phyloP scores from a whole-genome alignment of 192 early-diverging fungal genomes.

The Oehlia diaphana region DNA sequence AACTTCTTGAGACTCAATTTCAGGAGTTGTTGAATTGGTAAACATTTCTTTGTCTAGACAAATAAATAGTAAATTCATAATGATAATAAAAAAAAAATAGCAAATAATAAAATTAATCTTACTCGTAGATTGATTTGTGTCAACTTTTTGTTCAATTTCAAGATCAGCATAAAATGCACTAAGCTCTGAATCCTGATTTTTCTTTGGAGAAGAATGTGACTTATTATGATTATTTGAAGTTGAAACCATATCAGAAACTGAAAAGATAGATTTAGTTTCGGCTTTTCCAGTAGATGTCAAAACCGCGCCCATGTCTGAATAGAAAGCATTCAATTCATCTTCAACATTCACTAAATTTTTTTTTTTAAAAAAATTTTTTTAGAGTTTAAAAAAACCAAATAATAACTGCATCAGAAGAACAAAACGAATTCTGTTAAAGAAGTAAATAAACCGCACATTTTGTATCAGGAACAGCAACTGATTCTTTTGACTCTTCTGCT shows the following conservation, averaged over 20 bases:
- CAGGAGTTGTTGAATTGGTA: not conserved
- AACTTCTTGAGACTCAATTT: not conserved
- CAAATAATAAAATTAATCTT: not conserved
- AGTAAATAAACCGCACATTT: not conserved
- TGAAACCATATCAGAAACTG: conserved; percentile 26
- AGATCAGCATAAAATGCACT: not conserved
- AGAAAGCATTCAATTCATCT: conserved; percentile 67
- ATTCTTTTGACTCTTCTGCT: conserved; percentile 18
- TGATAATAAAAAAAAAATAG: not conserved
- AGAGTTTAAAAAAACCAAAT: too few relatives aligned
- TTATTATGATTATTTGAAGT: conserved; percentile 2
- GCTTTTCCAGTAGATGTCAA: conserved; percentile 23
- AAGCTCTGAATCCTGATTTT: not conserved
- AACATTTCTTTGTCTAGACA: not conserved
- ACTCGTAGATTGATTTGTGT: not conserved
- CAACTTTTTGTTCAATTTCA: not conserved
- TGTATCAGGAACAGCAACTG: not conserved
- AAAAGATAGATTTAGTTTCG: conserved; percentile 27
- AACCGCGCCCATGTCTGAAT: conserved; percentile 51
- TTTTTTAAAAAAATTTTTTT: not conserved
- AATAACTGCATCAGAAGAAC: not conserved
- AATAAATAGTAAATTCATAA: not conserved
- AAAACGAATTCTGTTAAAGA: conserved; percentile 4
- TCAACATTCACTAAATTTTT: conserved; percentile 32
- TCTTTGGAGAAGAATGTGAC: not conserved